These are phyloP conservation scores for Suillus luteus DNA, from an alignment of 768 basidiomycete genomes.

Conservation along the genomic window DNA sequence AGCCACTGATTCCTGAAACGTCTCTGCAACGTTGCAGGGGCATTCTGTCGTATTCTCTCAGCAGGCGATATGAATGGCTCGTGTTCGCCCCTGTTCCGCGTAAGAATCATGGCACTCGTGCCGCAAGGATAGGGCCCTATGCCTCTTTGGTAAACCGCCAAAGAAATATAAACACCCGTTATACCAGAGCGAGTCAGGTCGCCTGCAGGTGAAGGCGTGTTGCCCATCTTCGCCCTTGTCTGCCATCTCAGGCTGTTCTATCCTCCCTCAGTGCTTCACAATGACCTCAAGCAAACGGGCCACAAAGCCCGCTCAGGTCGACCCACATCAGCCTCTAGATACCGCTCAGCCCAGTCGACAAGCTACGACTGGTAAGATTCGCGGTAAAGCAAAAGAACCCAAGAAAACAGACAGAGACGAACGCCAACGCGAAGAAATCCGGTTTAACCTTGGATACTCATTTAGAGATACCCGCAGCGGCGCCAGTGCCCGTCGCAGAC, in stretches of 20 bases:
- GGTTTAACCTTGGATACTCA: constrained; percentile 33
- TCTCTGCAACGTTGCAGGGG: constrained; percentile 3
- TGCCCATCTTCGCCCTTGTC: constrained; percentile 40
- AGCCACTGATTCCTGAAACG: not conserved
- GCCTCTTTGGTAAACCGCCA: constrained; percentile 29
- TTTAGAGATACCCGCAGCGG: constrained; percentile 33
- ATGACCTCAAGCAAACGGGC: constrained; percentile 37
- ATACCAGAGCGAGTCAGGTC: constrained; percentile 33
- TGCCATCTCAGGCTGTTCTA: constrained; percentile 33
- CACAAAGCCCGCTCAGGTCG: constrained; percentile 33
- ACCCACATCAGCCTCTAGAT: constrained; percentile 61
- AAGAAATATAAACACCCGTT: constrained; percentile 31
- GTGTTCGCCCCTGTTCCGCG: constrained; percentile 5
- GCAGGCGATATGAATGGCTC: constrained; percentile 9
- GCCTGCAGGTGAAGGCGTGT: constrained; percentile 40
- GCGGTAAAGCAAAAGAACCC: constrained; percentile 35
- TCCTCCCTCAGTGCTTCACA: constrained; percentile 36
- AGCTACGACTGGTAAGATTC: constrained; percentile 42
- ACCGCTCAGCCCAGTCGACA: constrained; percentile 55
- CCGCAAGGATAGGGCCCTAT: constrained; percentile 9
- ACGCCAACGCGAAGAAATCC: constrained; percentile 46
- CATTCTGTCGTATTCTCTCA: constrained; percentile 6
- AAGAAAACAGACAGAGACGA: constrained; percentile 47
- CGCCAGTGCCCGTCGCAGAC: constrained; percentile 27
- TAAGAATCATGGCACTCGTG: not conserved